Evolutionary conservation across 139 green algal genomes (phyloP).

Genomic region (Nannochloris sp.): DNA sequence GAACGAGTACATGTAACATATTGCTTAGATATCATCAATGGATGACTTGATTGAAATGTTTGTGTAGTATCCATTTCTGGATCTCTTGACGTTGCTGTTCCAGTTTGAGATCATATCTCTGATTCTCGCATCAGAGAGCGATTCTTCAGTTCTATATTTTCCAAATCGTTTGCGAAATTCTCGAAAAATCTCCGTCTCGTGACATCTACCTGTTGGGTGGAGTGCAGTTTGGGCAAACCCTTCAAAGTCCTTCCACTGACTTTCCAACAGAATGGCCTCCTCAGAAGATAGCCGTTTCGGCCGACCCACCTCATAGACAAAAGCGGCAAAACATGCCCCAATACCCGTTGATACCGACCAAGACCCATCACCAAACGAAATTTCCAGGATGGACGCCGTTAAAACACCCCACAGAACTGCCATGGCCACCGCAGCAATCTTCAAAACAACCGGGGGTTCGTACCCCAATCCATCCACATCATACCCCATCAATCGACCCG

Average conservation of each 20-base stretch:
- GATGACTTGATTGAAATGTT: constrained; percentile 21
- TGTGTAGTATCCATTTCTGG: constrained; percentile 41
- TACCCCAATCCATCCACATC: constrained; percentile 38
- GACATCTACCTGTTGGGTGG: constrained; percentile 45
- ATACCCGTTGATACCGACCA: constrained; percentile 50
- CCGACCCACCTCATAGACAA: constrained; percentile 62
- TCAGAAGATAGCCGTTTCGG: constrained; percentile 41
- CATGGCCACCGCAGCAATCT: constrained; percentile 11
- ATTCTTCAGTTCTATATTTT: constrained; percentile 35
- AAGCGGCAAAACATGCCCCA: constrained; percentile 43
- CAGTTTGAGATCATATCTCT: constrained; percentile 57
- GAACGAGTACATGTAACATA: neutral
- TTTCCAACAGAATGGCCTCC: constrained; percentile 47
- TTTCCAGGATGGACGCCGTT: constrained; percentile 9
- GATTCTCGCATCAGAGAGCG: constrained; percentile 35
- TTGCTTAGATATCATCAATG: neutral
- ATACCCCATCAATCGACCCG: constrained; percentile 10
- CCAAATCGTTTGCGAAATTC: constrained; percentile 33
- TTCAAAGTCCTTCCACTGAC: constrained; percentile 63
- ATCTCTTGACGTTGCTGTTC: constrained; percentile 40
- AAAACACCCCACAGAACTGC: constrained; percentile 26
- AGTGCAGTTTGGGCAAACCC: constrained; percentile 44
- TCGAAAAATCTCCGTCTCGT: constrained; percentile 58
- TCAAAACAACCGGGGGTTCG: constrained; percentile 22
- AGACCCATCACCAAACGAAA: constrained; percentile 32